A percentile compares a stretch with the other conserved stretches of the same genome.
Conservation (phyloP, 768 basidiomycete genomes). For the Boletus bicolor region DNA sequence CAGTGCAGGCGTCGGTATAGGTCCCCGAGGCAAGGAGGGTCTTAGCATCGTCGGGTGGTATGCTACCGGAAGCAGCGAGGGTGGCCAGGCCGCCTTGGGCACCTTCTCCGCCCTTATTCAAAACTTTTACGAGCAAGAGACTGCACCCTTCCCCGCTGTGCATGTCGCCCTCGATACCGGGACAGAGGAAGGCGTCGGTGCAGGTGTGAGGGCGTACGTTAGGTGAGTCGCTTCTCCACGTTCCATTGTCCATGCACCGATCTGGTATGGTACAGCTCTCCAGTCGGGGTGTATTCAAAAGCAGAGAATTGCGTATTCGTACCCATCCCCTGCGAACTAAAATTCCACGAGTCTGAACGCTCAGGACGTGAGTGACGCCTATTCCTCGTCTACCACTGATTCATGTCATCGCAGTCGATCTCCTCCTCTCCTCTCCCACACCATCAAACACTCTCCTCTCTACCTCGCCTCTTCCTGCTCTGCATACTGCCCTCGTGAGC, state of each 20-base stretch:
- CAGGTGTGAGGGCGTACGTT: slow-evolving; percentile 84
- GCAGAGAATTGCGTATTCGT: slow-evolving; percentile 94
- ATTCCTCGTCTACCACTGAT: background rate
- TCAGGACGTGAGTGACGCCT: slow-evolving; percentile 65
- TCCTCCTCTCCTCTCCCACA: slow-evolving; percentile 59
- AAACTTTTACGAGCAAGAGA: slow-evolving; percentile 95
- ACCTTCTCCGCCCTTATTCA: slow-evolving; percentile 96
- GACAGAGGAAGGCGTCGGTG: slow-evolving; percentile 53
- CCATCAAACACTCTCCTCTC: slow-evolving; percentile 35
- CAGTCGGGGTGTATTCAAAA: slow-evolving; percentile 84
- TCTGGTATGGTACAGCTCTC: slow-evolving; percentile 51
- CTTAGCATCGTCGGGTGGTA: slow-evolving; percentile 96
- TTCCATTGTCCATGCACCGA: slow-evolving; percentile 9
- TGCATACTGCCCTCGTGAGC: slow-evolving; percentile 50
- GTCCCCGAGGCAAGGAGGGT: slow-evolving; percentile 44
- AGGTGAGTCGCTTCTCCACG: slow-evolving; percentile 48
- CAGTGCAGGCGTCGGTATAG: slow-evolving; percentile 19
- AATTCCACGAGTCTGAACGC: slow-evolving; percentile 79
- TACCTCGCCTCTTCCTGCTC: slow-evolving; percentile 57
- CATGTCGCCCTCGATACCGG: slow-evolving; percentile 91
- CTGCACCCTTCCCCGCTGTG: slow-evolving; percentile 81
- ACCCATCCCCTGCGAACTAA: slow-evolving; percentile 85
- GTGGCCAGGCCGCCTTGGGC: slow-evolving; percentile 54
- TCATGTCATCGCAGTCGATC: slow-evolving; percentile 58
- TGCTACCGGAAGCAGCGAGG: slow-evolving; percentile 62